A percentile compares a stretch with the other conserved stretches of the same genome.
phyloP scores from a whole-genome alignment of 805 yeast species.

The Candida ficus region DNA sequence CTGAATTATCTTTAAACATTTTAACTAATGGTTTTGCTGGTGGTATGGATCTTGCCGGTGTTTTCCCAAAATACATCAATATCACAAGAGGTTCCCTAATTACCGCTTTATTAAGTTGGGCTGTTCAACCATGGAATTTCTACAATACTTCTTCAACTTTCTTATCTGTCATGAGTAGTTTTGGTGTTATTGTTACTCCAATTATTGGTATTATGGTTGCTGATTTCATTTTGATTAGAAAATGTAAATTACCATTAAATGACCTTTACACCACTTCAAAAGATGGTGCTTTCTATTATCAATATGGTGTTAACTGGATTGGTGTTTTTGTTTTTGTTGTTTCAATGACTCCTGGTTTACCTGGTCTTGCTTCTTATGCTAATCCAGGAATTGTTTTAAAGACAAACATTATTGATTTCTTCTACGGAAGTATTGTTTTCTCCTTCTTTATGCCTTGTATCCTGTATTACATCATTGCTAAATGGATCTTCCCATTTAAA shows the following conservation, averaged over 20 bases:
- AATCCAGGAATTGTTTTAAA: conserved; percentile 21
- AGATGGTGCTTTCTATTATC: conserved; percentile 27
- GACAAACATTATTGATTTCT: conserved; percentile 24
- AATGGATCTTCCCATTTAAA: conserved; percentile 25
- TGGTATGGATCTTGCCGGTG: conserved; percentile 22
- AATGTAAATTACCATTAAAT: conserved; percentile 26
- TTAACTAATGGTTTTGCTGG: conserved; percentile 34
- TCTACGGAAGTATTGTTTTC: conserved; percentile 28
- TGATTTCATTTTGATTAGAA: conserved; percentile 32
- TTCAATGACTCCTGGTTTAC: conserved; percentile 32
- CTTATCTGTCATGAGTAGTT: conserved; percentile 33
- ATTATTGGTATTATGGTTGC: conserved; percentile 30
- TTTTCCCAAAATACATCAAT: conserved; percentile 18
- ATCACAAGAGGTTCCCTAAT: conserved; percentile 29
- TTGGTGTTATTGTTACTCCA: conserved; percentile 34
- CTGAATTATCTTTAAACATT: conserved; percentile 32
- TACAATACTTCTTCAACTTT: conserved; percentile 33
- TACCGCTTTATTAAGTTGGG: conserved; percentile 32
- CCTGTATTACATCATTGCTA: conserved; percentile 22
- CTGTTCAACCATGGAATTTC: conserved; percentile 35
- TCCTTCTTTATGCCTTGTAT: conserved; percentile 26
- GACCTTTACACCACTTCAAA: conserved; percentile 29
- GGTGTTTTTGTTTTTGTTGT: conserved; percentile 26
- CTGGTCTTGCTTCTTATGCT: conserved; percentile 32
- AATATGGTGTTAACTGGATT: conserved; percentile 29